Evolutionary conservation across 106 monocot genomes (phyloP).

Genomic region (Phalaenopsis aphrodite): DNA sequence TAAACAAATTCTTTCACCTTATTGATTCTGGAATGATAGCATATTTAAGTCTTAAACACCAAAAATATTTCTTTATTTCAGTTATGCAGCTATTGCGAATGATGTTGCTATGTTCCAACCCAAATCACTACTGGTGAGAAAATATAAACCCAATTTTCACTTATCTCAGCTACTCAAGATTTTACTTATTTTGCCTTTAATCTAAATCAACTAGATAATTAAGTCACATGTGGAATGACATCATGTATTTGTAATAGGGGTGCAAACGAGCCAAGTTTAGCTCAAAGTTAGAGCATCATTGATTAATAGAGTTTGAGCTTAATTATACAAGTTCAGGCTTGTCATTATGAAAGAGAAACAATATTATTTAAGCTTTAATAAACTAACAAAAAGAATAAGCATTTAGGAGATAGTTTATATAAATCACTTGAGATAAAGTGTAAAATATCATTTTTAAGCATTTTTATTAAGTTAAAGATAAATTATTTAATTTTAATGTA

Average conservation of each 20-base stretch:
- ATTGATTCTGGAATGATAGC: background rate
- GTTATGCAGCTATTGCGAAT: slow-evolving; percentile 74
- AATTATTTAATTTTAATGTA: too few relatives aligned
- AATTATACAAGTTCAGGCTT: too few relatives aligned
- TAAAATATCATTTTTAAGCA: too few relatives aligned
- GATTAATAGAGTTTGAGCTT: too few relatives aligned
- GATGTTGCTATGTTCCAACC: slow-evolving; percentile 18
- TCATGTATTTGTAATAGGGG: background rate
- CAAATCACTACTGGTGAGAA: slow-evolving; percentile 30
- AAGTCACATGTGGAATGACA: background rate
- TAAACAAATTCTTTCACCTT: background rate
- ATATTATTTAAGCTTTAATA: too few relatives aligned
- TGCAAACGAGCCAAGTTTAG: too few relatives aligned
- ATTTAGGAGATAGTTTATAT: too few relatives aligned
- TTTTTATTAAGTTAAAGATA: too few relatives aligned
- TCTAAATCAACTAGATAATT: background rate
- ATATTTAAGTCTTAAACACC: background rate
- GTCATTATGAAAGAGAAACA: too few relatives aligned
- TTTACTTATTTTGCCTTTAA: background rate
- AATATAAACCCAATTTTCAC: background rate
- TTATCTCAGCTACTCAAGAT: background rate
- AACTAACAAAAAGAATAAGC: too few relatives aligned
- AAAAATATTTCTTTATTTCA: slow-evolving; percentile 16
- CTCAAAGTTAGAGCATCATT: too few relatives aligned
- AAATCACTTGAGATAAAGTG: too few relatives aligned